Conservation (phyloP, 2,329 filamentous ascomycete genomes). For the Coleophoma eucalyptorum region DNA sequence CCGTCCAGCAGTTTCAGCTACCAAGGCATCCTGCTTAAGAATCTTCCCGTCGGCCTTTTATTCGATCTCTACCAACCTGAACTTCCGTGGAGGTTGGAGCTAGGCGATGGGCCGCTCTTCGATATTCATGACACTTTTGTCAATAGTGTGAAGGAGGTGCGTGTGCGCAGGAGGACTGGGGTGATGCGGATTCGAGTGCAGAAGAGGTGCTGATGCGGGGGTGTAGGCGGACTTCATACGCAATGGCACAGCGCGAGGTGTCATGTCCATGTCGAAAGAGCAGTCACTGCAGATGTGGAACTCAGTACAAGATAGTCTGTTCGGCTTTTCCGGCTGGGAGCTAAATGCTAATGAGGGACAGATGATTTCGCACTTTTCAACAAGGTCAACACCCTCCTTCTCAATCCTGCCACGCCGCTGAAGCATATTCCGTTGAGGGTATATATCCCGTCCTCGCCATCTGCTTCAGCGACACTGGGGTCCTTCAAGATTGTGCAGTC, state of each 20-base stretch:
- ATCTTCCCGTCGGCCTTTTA: constrained; percentile 65
- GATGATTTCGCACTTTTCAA: constrained; percentile 72
- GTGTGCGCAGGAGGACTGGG: background rate
- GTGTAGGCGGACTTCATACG: constrained; percentile 53
- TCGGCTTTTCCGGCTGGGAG: background rate
- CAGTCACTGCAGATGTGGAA: constrained; percentile 65
- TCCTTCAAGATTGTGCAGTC: constrained; percentile 74
- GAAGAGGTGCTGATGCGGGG: constrained; percentile 7
- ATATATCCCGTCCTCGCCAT: constrained; percentile 71
- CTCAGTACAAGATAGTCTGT: constrained; percentile 55
- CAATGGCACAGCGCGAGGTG: constrained; percentile 66
- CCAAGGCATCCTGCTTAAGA: constrained; percentile 65
- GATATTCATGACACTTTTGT: constrained; percentile 59
- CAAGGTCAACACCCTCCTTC: constrained; percentile 70
- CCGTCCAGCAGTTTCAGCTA: constrained; percentile 54
- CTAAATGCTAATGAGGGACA: constrained; percentile 25
- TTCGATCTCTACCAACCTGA: constrained; percentile 58
- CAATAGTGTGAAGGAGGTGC: constrained; percentile 63
- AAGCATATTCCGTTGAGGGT: constrained; percentile 83
- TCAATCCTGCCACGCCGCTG: constrained; percentile 71
- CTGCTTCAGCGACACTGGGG: constrained; percentile 38
- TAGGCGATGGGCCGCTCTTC: constrained; percentile 52
- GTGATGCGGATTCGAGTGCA: background rate
- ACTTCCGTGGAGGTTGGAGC: constrained; percentile 59
- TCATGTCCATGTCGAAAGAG: constrained; percentile 68